Conservation (phyloP, 352 stramenopile species). For the Pythium chondricola region DNA sequence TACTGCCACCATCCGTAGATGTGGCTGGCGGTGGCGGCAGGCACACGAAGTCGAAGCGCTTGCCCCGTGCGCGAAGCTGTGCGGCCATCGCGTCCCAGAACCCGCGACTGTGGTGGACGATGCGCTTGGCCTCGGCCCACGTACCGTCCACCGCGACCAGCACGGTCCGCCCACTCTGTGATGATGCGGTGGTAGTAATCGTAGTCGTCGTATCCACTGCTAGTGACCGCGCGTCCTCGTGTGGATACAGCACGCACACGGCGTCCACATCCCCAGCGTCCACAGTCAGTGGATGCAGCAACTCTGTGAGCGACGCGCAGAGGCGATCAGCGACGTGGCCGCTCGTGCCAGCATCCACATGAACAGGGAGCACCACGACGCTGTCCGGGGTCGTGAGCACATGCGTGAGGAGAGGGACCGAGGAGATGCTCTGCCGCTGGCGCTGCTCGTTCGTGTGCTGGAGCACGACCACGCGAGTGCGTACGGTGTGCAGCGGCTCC, state of each 20-base stretch:
- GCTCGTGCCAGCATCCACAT: conserved; percentile 23
- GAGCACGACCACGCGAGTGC: conserved; percentile 50
- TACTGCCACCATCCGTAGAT: conserved; percentile 22
- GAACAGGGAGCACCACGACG: conserved; percentile 32
- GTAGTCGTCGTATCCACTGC: neutral
- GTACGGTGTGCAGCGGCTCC: conserved; percentile 13
- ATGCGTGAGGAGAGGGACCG: conserved; percentile 52
- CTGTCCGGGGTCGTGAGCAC: conserved; percentile 22
- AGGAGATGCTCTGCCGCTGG: conserved; percentile 53
- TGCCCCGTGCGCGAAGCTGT: conserved; percentile 17
- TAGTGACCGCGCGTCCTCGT: conserved; percentile 9
- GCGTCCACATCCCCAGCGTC: neutral
- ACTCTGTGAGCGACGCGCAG: neutral
- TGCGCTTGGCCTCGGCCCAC: conserved; percentile 80
- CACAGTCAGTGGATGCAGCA: neutral
- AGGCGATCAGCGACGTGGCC: conserved; percentile 34
- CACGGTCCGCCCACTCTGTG: conserved; percentile 12
- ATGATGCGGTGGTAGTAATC: neutral
- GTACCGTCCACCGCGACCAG: conserved; percentile 73
- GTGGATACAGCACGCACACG: conserved; percentile 16
- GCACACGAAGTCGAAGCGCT: conserved; percentile 42
- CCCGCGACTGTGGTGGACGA: conserved; percentile 40
- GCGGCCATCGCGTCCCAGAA: conserved; percentile 31
- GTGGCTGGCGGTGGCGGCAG: conserved; percentile 12
- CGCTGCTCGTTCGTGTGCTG: conserved; percentile 56